Base-by-base conservation (phyloP, 208 protist species). In the Acanthamoeba healyi region DNA sequence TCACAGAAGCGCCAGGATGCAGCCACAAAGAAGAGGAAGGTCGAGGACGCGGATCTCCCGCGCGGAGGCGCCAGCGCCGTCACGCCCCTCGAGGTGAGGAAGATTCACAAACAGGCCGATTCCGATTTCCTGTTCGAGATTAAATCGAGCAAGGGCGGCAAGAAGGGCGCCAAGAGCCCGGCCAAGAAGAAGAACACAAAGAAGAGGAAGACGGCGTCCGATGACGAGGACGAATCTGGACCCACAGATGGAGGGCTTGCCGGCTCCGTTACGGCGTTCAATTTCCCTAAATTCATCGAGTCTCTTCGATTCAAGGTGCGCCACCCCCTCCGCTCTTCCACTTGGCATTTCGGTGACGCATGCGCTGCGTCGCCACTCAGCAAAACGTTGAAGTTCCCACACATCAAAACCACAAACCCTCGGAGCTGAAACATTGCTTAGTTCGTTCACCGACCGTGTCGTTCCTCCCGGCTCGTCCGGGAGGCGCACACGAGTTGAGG, bases 81-180 rank as follows among this genome's bases (percentile, higher is more conserved):
- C 24, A 90, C 49, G 22, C 49, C 82, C 24, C 82, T 90, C 32
- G 82, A 90, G 34, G 34, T 90, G 42, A 61, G n/a, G 22, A 49
- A 90, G 32, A 90, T 90, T 42, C 82, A 90, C 42, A 67, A 67
- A n/a, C 42, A 90, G 38, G 82, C 82, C 40, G 82, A 90, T 40
- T 70, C 49, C 49, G 82, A 90, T 90, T 90, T 90, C 26, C 49
- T 90, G 36, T 90, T 90, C 82, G 82, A 90, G 54, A 67, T 65
- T 34, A 90, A 90, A 65, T 42, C 82, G 24, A 17, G 54, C 29
- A 90, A 61, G 44, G 82, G 42, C 15, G 77, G n/a, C 24, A 67
- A 90, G 34, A 49, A 90, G 82, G 38, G 22, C 14, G 38, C 17
- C 54, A 90, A 90, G 26, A 65, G 82, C 54, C 49, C 22, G n/a